Evolutionary conservation across 139 green algal species (phyloP), one percentile per base, ranked within the genome.

Genomic region (Chlamydomonas eustigma): DNA sequence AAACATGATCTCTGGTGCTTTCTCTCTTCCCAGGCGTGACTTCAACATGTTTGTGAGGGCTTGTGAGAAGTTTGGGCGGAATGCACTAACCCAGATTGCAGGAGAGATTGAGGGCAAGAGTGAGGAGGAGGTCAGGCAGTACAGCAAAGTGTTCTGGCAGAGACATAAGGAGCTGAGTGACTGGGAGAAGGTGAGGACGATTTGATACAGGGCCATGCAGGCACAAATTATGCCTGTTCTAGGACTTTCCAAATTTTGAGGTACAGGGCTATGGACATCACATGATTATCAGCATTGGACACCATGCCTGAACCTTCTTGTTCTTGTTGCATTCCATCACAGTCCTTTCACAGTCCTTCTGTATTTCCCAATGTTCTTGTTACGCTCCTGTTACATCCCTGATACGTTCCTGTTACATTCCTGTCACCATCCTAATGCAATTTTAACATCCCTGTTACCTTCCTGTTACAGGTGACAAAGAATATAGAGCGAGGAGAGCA

Each of bases 401-500:
- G 52, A 25, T 28, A 37, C 52, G 32, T 28, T 31, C 8, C 52
- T 28, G 8, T 4, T 28, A 25, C 4, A 25, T 28, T 31, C 52
- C 52, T 28, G 4, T 8, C 52, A 35, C 52, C 34, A 28, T 68
- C 22, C 12, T 18, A 28, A 58, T 18, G 12, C 12, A 12, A 12
- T 18, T 58, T 12, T 28, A 28, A 12, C 18, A 12, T 18, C 44
- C 18, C 52, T 28, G 52, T 28, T 28, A 37, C 52, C 34, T 28
- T 31, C 8, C 52, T 28, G 8, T 4, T 28, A 25, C 22, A 68
- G 52, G 52, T 93, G 64, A 91, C 97, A 50, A 97, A 97, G 82
- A 96, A 95, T 78, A 98, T 99, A 51, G 96, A 98, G 87, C 84
- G 88, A 0, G 95, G 94, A 31, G 93, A 98, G 87, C 80, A 89